These are phyloP conservation scores for Akanthomyces uredinophilus DNA, from an alignment of 2,329 filamentous ascomycete species.

Conservation along the genomic window DNA sequence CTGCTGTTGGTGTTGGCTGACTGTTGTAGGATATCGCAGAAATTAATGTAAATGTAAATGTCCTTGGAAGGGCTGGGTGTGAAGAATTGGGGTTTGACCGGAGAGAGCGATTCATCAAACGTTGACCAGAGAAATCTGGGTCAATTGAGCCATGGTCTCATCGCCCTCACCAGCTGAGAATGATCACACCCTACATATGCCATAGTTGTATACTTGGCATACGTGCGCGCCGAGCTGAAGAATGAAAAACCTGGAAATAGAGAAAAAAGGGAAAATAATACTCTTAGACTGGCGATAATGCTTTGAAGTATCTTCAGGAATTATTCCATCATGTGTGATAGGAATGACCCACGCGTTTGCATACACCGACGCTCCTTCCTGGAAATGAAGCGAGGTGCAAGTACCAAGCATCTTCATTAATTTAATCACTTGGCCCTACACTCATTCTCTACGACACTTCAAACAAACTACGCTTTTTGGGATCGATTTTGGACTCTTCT, in stretches of 20 bases:
- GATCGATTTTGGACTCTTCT: constrained; percentile 23
- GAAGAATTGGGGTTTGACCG: too few relatives aligned
- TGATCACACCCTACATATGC: too few relatives aligned
- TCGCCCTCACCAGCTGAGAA: too few relatives aligned
- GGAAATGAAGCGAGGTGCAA: not conserved
- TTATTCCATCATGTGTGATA: not conserved
- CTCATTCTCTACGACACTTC: not conserved
- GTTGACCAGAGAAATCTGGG: too few relatives aligned
- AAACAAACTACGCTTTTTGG: constrained; percentile 15
- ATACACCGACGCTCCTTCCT: not conserved
- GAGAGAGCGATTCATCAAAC: too few relatives aligned
- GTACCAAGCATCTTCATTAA: not conserved
- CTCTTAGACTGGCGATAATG: too few relatives aligned
- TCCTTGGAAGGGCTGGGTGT: not conserved
- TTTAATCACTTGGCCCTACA: not conserved
- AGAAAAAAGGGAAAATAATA: too few relatives aligned
- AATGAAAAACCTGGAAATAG: too few relatives aligned
- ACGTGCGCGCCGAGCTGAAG: too few relatives aligned
- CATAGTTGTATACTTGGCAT: too few relatives aligned
- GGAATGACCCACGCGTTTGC: not conserved
- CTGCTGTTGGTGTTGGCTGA: not conserved
- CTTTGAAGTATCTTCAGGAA: too few relatives aligned
- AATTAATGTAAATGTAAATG: not conserved
- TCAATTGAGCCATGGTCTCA: too few relatives aligned
- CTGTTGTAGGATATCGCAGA: not conserved